These are phyloP conservation scores for Lepraria neglecta DNA, from an alignment of 495 filamentous ascomycete genomes.

Conservation along the genomic window DNA sequence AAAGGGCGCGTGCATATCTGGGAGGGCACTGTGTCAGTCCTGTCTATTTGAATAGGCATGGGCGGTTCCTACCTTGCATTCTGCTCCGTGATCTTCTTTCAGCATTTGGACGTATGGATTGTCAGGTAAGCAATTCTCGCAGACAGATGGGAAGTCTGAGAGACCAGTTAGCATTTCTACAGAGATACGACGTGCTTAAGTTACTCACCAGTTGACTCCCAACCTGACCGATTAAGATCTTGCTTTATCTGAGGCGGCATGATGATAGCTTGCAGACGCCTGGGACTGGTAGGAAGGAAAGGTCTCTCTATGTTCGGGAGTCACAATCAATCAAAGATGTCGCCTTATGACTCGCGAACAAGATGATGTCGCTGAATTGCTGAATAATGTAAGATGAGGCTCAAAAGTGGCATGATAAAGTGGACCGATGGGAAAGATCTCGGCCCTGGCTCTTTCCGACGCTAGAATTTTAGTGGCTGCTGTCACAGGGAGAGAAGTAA, in stretches of 20 bases:
- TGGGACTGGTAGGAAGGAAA: neutral
- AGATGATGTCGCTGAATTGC: conserved; percentile 2
- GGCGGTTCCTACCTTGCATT: conserved; percentile 44
- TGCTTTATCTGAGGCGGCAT: conserved; percentile 81
- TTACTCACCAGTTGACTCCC: conserved; percentile 80
- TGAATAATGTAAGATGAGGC: conserved; percentile 12
- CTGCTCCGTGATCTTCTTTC: conserved; percentile 85
- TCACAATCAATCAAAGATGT: no score
- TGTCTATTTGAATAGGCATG: neutral
- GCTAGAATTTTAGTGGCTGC: neutral
- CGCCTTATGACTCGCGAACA: neutral
- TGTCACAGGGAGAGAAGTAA: neutral
- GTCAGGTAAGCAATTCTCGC: conserved; percentile 80
- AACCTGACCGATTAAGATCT: conserved; percentile 91
- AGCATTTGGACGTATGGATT: conserved; percentile 99
- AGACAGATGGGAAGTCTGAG: conserved; percentile 53
- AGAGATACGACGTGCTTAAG: conserved; percentile 55
- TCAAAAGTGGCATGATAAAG: conserved; percentile 1
- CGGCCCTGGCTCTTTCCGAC: neutral
- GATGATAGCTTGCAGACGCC: conserved; percentile 10
- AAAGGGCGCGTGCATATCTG: conserved; percentile 91
- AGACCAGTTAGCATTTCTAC: conserved; percentile 2
- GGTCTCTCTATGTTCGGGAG: neutral
- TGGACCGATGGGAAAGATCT: neutral
- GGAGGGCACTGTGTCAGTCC: conserved; percentile 28